Evolutionary conservation across 352 stramenopile genomes (phyloP).

Genomic region (Pythium aphanidermatum): DNA sequence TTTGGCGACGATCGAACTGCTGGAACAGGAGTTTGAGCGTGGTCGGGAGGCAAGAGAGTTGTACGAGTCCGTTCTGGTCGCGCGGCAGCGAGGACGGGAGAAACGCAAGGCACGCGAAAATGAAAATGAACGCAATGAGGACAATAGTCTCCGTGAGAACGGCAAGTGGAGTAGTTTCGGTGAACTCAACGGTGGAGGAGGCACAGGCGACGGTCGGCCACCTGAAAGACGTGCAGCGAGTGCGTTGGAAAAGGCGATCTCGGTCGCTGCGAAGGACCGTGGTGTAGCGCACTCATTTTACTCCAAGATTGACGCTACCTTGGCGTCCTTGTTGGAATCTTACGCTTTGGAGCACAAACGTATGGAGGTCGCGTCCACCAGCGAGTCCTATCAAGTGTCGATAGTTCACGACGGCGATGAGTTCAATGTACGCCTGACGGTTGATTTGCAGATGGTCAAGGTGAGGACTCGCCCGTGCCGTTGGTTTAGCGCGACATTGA

Average conservation of each 20-base stretch:
- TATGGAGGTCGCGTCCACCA: conserved; percentile 30
- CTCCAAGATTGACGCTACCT: conserved; percentile 40
- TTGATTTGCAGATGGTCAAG: conserved; percentile 50
- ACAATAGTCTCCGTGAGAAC: neutral
- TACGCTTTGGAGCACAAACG: conserved; percentile 34
- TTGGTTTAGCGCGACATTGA: conserved; percentile 76
- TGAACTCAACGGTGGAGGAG: neutral
- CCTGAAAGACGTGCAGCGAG: conserved; percentile 3
- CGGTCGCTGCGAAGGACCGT: conserved; percentile 40
- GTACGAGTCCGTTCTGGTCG: conserved; percentile 66
- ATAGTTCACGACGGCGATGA: conserved; percentile 54
- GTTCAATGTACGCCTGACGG: conserved; percentile 56
- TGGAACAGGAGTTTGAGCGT: conserved; percentile 75
- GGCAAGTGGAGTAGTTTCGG: too few relatives aligned
- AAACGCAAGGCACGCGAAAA: neutral
- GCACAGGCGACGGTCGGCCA: neutral
- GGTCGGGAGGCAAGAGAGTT: conserved; percentile 60
- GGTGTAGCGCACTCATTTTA: conserved; percentile 77
- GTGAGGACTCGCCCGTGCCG: conserved; percentile 52
- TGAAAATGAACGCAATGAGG: neutral
- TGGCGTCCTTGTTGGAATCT: conserved; percentile 28
- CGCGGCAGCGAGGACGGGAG: conserved; percentile 20
- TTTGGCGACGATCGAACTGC: conserved; percentile 58
- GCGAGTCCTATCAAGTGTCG: conserved; percentile 56
- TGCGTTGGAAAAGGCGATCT: conserved; percentile 33